phyloP scores from a whole-genome alignment of 2,329 filamentous ascomycete species.

The Corynespora cassiicola region DNA sequence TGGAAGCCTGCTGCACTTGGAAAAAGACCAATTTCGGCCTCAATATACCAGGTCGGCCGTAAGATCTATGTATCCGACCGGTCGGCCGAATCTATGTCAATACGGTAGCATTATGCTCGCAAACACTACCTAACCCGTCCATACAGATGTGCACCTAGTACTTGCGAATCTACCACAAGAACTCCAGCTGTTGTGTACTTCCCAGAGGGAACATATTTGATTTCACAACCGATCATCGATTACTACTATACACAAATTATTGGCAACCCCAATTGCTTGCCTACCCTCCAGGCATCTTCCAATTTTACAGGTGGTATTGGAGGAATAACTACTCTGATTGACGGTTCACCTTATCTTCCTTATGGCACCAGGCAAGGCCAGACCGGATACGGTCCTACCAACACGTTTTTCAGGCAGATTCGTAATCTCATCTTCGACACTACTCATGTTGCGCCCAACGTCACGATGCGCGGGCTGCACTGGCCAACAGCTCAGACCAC shows the following conservation, averaged over 20 bases:
- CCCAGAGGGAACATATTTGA: conserved; percentile 64
- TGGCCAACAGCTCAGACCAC: conserved; percentile 56
- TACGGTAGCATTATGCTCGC: no score
- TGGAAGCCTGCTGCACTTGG: no score
- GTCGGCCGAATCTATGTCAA: no score
- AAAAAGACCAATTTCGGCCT: no score
- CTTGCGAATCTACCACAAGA: conserved; percentile 54
- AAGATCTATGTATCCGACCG: no score
- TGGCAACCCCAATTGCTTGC: conserved; percentile 64
- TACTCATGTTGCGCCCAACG: conserved; percentile 56
- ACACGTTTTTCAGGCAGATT: conserved; percentile 70
- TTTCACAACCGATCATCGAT: conserved; percentile 64
- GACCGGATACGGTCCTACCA: conserved; percentile 58
- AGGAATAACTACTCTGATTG: no score
- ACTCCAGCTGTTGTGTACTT: conserved; percentile 65
- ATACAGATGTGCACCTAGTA: conserved; percentile 49
- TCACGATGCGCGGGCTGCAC: conserved; percentile 53
- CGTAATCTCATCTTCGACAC: conserved; percentile 70
- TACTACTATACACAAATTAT: conserved; percentile 68
- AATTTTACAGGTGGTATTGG: conserved; percentile 60
- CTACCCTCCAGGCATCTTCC: conserved; percentile 60
- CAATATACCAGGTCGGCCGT: no score
- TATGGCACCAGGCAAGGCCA: no score
- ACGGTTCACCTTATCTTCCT: conserved; percentile 64
- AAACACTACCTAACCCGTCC: no score